phyloP scores from a whole-genome alignment of 345 rosid genomes.

The Populus simonii region DNA sequence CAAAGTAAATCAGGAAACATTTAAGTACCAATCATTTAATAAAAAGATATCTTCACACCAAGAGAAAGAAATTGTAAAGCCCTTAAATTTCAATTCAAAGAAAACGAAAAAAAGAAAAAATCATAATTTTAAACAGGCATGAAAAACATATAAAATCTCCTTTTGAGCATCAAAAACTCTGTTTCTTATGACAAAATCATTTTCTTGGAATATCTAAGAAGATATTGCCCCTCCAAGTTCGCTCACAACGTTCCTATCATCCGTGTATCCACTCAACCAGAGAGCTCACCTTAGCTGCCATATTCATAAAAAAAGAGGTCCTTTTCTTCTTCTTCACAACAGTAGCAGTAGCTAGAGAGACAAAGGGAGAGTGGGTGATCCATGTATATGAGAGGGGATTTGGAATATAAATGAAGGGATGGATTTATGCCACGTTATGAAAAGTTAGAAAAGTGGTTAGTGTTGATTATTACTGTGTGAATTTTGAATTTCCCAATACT shows the following conservation, averaged over 20 bases:
- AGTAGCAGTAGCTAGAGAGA: no score
- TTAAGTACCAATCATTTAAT: no score
- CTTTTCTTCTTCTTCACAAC: neutral
- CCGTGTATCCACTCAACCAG: conserved; percentile 20
- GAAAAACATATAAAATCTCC: neutral
- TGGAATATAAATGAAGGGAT: neutral
- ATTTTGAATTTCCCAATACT: neutral
- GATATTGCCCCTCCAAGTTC: conserved; percentile 13
- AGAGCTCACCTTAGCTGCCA: conserved; percentile 36
- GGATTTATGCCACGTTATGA: neutral
- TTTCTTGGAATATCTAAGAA: neutral
- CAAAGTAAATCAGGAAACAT: no score
- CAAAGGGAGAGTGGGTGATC: neutral
- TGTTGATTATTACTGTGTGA: neutral
- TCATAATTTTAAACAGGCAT: neutral
- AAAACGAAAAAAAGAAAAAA: neutral
- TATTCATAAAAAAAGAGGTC: neutral
- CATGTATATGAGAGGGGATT: neutral
- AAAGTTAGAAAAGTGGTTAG: neutral
- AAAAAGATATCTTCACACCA: neutral
- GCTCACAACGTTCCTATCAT: conserved; percentile 17
- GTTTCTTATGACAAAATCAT: neutral
- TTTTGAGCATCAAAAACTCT: neutral
- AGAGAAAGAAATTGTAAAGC: neutral
- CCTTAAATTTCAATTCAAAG: neutral